phyloP scores from a whole-genome alignment of 2,329 filamentous ascomycete species.

The Xylariaceae sp. region DNA sequence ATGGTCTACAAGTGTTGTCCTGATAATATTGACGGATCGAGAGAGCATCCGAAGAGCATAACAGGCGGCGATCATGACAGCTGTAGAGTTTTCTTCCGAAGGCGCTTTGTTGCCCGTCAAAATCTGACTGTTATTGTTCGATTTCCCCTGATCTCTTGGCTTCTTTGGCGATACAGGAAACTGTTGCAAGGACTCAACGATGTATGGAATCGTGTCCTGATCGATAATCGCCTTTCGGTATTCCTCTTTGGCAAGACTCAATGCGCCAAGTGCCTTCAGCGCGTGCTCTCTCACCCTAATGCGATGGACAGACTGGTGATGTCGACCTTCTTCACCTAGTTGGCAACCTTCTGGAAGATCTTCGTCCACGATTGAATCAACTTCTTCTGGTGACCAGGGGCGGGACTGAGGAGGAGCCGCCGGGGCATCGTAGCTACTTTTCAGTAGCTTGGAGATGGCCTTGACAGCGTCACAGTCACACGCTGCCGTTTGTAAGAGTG shows the following conservation, averaged over 20 bases:
- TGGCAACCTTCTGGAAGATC: slow-evolving; percentile 36
- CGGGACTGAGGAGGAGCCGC: slow-evolving; percentile 24
- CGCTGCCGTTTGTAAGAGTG: slow-evolving; percentile 75
- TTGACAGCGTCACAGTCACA: slow-evolving; percentile 58
- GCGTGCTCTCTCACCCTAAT: slow-evolving; percentile 72
- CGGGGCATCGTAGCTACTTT: slow-evolving; percentile 46
- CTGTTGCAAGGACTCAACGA: slow-evolving; percentile 71
- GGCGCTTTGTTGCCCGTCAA: slow-evolving; percentile 23
- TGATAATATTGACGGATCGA: slow-evolving; percentile 75
- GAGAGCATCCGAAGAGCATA: slow-evolving; percentile 76
- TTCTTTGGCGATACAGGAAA: slow-evolving; percentile 49
- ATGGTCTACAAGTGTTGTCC: slow-evolving; percentile 84
- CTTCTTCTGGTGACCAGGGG: slow-evolving; percentile 33
- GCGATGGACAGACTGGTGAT: slow-evolving; percentile 59
- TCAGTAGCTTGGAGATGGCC: slow-evolving; percentile 43
- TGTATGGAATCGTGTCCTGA: slow-evolving; percentile 72
- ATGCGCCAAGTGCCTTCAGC: slow-evolving; percentile 74
- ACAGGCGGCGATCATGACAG: slow-evolving; percentile 81
- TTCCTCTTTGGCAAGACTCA: slow-evolving; percentile 77
- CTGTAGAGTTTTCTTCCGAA: slow-evolving; percentile 63
- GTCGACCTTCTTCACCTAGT: slow-evolving; percentile 58
- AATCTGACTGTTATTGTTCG: background rate
- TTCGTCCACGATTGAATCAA: slow-evolving; percentile 26
- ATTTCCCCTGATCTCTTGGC: slow-evolving; percentile 33
- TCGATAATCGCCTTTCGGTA: slow-evolving; percentile 80